Conservation (phyloP, 2,329 filamentous ascomycete genomes). For the Colletotrichum siamense region DNA sequence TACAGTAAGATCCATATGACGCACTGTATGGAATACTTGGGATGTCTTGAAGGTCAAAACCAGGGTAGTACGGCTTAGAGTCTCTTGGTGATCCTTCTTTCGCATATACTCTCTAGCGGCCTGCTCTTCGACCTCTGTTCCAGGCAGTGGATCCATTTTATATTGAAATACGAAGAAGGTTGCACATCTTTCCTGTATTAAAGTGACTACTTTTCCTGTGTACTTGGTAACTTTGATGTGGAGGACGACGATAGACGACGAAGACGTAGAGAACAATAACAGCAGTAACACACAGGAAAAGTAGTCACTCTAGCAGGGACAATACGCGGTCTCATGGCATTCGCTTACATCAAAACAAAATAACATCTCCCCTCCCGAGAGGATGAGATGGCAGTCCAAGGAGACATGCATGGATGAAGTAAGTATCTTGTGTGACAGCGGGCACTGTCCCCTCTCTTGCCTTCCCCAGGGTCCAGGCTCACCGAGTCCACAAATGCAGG, state of each 20-base stretch:
- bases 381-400: neutral
- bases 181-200: too few relatives aligned
- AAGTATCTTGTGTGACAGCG: neutral
- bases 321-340: neutral
- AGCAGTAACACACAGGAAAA: neutral
- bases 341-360: neutral
- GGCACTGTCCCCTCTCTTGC: constrained; percentile 3
- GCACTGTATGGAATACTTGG: neutral
- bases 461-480: constrained; percentile 14
- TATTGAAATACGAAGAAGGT: too few relatives aligned
- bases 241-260: neutral
- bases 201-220: neutral
- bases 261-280: neutral
- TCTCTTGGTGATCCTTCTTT: neutral
- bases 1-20: neutral
- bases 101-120: neutral
- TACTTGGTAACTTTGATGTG: neutral
- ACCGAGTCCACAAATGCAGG: neutral
- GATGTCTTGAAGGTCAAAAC: neutral
- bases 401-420: neutral
- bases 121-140: too few relatives aligned
- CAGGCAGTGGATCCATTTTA: too few relatives aligned
- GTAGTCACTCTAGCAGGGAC: neutral
- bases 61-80: neutral
- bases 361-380: neutral